Conservation (phyloP, 345 rosid genomes). For the Brassica carinata region DNA sequence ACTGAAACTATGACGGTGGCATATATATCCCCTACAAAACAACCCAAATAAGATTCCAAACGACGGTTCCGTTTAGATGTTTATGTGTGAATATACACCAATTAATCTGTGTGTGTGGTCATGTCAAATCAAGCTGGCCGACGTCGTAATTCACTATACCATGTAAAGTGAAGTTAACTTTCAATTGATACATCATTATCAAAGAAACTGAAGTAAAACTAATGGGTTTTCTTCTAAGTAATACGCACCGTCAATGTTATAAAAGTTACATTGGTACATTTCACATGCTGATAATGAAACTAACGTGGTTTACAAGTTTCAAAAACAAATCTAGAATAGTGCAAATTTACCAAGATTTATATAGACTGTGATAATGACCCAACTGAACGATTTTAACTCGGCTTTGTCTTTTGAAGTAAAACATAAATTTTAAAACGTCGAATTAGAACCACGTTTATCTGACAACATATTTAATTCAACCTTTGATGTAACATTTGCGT, state of each 20-base stretch:
- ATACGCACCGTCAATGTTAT: slow-evolving; percentile 12
- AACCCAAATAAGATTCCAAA: not conserved
- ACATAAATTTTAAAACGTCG: slow-evolving; percentile 3
- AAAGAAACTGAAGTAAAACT: slow-evolving; percentile 11
- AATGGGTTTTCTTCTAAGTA: slow-evolving; percentile 7
- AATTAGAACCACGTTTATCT: slow-evolving; percentile 5
- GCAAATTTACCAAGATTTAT: slow-evolving; percentile 35
- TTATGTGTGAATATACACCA: not conserved
- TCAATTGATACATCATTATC: slow-evolving; percentile 26
- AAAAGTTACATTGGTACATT: slow-evolving; percentile 24
- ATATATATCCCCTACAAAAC: not conserved
- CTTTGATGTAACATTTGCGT: slow-evolving; percentile 24
- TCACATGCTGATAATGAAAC: slow-evolving; percentile 33
- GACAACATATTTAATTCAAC: not conserved
- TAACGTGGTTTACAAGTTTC: slow-evolving; percentile 29
- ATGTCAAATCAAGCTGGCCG: slow-evolving; percentile 32
- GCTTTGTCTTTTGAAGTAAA: not conserved
- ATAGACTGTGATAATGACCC: slow-evolving; percentile 16
- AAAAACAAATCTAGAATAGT: slow-evolving; percentile 13
- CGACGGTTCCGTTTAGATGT: not conserved
- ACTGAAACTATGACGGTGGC: not conserved
- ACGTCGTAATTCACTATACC: slow-evolving; percentile 12
- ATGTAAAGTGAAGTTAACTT: slow-evolving; percentile 22
- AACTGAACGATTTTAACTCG: slow-evolving; percentile 5
- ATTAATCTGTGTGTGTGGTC: not conserved